These are phyloP conservation scores for Fusarium fracticaudum DNA, from an alignment of 2,329 filamentous ascomycete species.

Conservation along the genomic window DNA sequence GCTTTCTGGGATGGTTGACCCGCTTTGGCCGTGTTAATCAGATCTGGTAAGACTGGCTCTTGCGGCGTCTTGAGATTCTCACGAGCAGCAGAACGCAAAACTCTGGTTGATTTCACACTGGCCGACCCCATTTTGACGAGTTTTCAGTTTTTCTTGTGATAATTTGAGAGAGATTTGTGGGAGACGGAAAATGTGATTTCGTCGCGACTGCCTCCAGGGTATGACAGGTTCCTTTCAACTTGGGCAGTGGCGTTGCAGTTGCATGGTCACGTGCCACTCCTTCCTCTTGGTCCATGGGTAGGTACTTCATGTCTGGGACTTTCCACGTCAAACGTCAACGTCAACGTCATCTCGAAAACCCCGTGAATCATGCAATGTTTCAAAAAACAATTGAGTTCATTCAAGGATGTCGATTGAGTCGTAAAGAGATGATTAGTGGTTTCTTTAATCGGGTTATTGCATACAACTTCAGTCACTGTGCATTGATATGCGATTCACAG, in stretches of 20 bases:
- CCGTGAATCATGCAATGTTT: not conserved
- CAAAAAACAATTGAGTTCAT: not conserved
- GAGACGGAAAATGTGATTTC: not conserved
- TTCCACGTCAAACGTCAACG: not conserved
- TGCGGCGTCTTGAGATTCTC: not conserved
- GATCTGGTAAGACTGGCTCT: not conserved
- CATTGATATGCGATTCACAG: not conserved
- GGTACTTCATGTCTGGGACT: not conserved
- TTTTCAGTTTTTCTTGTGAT: not conserved
- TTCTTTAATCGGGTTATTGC: not conserved
- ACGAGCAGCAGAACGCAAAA: not conserved
- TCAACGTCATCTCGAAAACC: not conserved
- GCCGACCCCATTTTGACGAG: slow-evolving; percentile 6
- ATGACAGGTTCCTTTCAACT: not conserved
- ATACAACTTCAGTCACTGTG: not conserved
- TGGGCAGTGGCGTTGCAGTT: not conserved
- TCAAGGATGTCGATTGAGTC: not conserved
- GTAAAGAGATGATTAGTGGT: not conserved
- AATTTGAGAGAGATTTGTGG: not conserved
- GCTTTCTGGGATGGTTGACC: slow-evolving; percentile 9
- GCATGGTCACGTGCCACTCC: slow-evolving; percentile 15
- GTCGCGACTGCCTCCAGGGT: slow-evolving; percentile 17
- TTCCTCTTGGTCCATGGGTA: not conserved
- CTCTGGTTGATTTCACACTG: not conserved
- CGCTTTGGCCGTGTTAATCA: not conserved